Evolutionary conservation across 495 filamentous ascomycete genomes (phyloP).

Genomic region (Penicillium nucicola): DNA sequence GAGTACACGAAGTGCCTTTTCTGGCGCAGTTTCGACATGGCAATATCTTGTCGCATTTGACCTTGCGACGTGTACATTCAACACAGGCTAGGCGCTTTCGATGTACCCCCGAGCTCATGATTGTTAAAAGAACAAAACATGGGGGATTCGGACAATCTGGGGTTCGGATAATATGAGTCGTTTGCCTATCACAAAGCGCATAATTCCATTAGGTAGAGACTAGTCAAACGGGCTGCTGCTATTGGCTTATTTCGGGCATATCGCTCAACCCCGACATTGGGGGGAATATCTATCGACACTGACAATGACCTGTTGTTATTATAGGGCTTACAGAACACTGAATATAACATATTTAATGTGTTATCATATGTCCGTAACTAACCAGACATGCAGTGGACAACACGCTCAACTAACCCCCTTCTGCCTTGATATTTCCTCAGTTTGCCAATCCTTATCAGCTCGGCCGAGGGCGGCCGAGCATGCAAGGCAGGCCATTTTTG

Average conservation of each 20-base stretch:
- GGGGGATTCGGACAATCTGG: background rate
- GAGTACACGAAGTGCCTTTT: slow-evolving; percentile 13
- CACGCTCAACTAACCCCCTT: too few relatives aligned
- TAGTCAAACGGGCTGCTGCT: background rate
- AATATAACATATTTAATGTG: too few relatives aligned
- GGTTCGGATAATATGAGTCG: too few relatives aligned
- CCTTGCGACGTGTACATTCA: slow-evolving; percentile 27
- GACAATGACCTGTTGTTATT: too few relatives aligned
- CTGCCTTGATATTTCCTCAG: background rate
- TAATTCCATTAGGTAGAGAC: too few relatives aligned
- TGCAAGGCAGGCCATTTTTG: background rate
- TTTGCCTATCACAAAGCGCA: too few relatives aligned
- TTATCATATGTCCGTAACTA: too few relatives aligned
- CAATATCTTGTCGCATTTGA: slow-evolving; percentile 28
- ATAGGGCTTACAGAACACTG: too few relatives aligned
- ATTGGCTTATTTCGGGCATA: too few relatives aligned
- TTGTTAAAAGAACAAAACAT: background rate
- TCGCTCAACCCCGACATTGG: too few relatives aligned
- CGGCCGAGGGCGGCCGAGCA: background rate
- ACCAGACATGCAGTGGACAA: too few relatives aligned
- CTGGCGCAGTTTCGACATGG: slow-evolving; percentile 26
- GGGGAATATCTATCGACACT: too few relatives aligned
- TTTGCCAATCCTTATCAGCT: background rate
- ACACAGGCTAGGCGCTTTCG: slow-evolving; percentile 25
- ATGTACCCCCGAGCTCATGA: slow-evolving; percentile 13